These are phyloP conservation scores for Starmerella stigmatis DNA, from an alignment of 805 yeast genomes.

Conservation along the genomic window DNA sequence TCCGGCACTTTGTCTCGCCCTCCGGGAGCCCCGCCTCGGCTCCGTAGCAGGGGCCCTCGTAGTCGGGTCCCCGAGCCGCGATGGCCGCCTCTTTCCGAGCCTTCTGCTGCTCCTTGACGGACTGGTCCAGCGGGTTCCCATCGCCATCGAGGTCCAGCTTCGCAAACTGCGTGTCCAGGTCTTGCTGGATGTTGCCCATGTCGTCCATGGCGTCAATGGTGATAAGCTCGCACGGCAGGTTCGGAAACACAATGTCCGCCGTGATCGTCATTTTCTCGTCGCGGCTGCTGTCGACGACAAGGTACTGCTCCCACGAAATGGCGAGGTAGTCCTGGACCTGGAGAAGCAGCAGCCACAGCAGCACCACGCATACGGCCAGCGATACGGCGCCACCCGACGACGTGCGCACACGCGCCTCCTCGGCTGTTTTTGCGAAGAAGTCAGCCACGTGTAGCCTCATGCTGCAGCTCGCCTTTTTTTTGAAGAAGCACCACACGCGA, in stretches of 20 bases:
- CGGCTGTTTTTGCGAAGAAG: conserved; percentile 89
- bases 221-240: conserved; percentile 70
- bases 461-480: neutral
- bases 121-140: conserved; percentile 41
- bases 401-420: conserved; percentile 82
- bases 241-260: conserved; percentile 72
- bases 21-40: conserved; percentile 29
- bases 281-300: conserved; percentile 65
- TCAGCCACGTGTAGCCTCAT: conserved; percentile 35
- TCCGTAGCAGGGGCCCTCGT: conserved; percentile 90
- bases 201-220: conserved; percentile 82
- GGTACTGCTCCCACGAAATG: conserved; percentile 63
- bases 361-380: conserved; percentile 50
- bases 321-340: conserved; percentile 69
- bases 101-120: conserved; percentile 36
- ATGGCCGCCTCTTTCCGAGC: conserved; percentile 27
- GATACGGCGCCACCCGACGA: conserved; percentile 87
- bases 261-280: conserved; percentile 66
- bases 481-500: too few relatives aligned
- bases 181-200: conserved; percentile 73
- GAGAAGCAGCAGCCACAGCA: conserved; percentile 50
- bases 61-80: conserved; percentile 29
- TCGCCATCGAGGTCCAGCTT: conserved; percentile 51
- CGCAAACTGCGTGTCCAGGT: conserved; percentile 60
- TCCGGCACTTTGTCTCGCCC: conserved; percentile 49